A percentile compares a stretch with the other conserved stretches of the same genome.
Conservation (phyloP, 169 alveolate species). For the Plasmodium cynomolgi region DNA sequence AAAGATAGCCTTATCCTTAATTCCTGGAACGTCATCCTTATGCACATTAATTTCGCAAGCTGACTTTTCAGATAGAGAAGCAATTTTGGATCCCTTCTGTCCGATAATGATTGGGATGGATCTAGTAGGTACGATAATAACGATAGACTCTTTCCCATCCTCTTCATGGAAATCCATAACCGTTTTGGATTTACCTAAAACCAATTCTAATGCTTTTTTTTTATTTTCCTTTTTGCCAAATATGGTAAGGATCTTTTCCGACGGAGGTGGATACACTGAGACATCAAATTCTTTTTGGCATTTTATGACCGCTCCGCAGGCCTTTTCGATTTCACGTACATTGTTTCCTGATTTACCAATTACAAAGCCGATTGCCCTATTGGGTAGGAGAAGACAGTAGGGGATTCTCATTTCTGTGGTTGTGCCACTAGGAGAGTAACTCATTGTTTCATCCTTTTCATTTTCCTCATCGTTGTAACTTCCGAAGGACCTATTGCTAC, state of each 20-base stretch:
- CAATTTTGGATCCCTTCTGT: conserved; percentile 67
- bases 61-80: conserved; percentile 53
- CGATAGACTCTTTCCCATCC: conserved; percentile 70
- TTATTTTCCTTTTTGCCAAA: conserved; percentile 71
- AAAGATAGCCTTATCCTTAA: conserved; percentile 68
- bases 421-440: background rate
- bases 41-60: conserved; percentile 63
- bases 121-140: conserved; percentile 69
- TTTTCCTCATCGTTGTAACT: conserved; percentile 27
- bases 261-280: conserved; percentile 62
- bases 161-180: conserved; percentile 76
- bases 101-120: conserved; percentile 67
- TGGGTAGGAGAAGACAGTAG: conserved; percentile 49
- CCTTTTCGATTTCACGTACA: conserved; percentile 73
- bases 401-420: conserved; percentile 61
- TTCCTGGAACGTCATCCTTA: conserved; percentile 74
- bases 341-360: conserved; percentile 70
- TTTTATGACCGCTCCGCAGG: conserved; percentile 61
- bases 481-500: conserved; percentile 58
- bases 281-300: conserved; percentile 72
- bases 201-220: conserved; percentile 68
- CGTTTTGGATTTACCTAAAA: conserved; percentile 52
- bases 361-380: conserved; percentile 68
- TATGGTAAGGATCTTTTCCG: conserved; percentile 56
- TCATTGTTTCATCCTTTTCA: conserved; percentile 9